Conservation (phyloP, 495 filamentous ascomycete genomes). For the Lasiosphaeriaceae sp. region DNA sequence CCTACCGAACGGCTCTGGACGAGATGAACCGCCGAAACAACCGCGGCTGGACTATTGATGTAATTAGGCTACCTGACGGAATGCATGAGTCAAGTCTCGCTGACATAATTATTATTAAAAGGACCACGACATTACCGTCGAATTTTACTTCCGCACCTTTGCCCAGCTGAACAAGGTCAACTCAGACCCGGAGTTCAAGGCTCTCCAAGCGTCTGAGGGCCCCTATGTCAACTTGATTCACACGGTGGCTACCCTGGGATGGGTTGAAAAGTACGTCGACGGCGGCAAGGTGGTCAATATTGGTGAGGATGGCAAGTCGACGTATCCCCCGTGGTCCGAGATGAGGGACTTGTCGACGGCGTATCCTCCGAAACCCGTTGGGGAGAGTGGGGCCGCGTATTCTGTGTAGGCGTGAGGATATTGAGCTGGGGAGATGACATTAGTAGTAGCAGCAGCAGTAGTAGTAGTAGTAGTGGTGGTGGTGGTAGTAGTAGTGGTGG, state of each 20-base stretch:
- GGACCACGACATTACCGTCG: not conserved
- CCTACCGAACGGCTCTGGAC: not conserved
- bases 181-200: not conserved
- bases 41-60: not conserved
- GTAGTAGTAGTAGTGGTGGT: too few species aligned
- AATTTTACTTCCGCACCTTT: constrained; percentile 1
- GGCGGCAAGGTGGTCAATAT: not conserved
- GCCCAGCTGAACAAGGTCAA: constrained; percentile 1
- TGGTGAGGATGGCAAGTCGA: not conserved
- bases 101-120: not conserved
- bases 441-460: too few species aligned
- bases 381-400: too few species aligned
- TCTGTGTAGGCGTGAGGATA: too few species aligned
- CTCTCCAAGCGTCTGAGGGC: not conserved
- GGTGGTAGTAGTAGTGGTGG: too few species aligned
- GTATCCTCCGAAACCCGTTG: not conserved
- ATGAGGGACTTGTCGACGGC: not conserved
- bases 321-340: not conserved
- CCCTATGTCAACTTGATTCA: not conserved
- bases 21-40: constrained; percentile 2
- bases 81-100: too few species aligned
- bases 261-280: not conserved
- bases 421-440: too few species aligned
- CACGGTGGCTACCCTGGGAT: not conserved
- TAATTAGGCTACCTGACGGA: not conserved